Percentiles rank a stretch among this genome's conserved stretches.
These are phyloP conservation scores for Colletotrichum lupini DNA, from an alignment of 2,329 filamentous ascomycete genomes.

Conservation along the genomic window DNA sequence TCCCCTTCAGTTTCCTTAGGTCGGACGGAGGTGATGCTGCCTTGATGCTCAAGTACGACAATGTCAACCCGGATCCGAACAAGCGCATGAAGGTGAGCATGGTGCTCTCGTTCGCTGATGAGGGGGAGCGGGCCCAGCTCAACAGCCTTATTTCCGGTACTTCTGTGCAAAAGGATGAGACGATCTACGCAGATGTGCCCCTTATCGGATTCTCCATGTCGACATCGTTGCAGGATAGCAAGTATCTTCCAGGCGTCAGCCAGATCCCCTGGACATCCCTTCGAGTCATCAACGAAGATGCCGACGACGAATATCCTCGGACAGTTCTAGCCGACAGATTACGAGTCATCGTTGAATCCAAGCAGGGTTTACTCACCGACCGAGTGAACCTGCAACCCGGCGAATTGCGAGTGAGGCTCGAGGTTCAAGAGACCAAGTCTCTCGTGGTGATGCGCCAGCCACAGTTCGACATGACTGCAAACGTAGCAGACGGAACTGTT, in stretches of 20 bases:
- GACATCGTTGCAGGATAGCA: constrained; percentile 62
- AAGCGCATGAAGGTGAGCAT: constrained; percentile 68
- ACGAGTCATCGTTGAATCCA: constrained; percentile 79
- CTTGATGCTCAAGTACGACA: constrained; percentile 77
- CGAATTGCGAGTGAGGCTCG: constrained; percentile 75
- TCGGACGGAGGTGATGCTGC: constrained; percentile 77
- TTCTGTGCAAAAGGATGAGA: constrained; percentile 74
- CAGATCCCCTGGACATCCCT: constrained; percentile 73
- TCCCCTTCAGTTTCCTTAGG: constrained; percentile 82
- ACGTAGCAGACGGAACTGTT: constrained; percentile 75
- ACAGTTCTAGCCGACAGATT: constrained; percentile 83
- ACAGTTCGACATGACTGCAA: constrained; percentile 82
- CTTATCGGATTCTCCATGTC: constrained; percentile 73
- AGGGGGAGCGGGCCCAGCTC: constrained; percentile 76
- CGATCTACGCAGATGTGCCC: constrained; percentile 75
- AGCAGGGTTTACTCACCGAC: constrained; percentile 83
- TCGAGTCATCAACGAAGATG: constrained; percentile 78
- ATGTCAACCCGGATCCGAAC: constrained; percentile 57
- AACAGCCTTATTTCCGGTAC: constrained; percentile 81
- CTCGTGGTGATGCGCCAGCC: constrained; percentile 77
- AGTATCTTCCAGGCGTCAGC: constrained; percentile 61
- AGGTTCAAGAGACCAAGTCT: constrained; percentile 69
- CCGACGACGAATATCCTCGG: constrained; percentile 70
- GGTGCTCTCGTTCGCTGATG: constrained; percentile 80
- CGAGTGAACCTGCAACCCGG: constrained; percentile 83